phyloP scores from a whole-genome alignment of 305 asterid genomes.

The Fraxinus angustifolia region DNA sequence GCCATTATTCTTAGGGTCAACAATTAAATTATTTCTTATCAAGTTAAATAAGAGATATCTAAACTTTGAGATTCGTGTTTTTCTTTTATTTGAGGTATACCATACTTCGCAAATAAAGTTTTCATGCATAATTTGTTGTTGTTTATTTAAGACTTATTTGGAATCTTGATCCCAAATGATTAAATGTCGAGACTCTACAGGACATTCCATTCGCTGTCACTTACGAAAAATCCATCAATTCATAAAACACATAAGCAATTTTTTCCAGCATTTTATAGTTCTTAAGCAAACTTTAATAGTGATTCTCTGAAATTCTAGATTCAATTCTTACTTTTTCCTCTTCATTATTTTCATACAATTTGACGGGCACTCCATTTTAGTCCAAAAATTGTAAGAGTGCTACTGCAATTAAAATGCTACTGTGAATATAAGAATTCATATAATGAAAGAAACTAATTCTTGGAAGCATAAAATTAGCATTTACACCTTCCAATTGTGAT shows the following conservation, averaged over 20 bases:
- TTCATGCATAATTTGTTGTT: background rate
- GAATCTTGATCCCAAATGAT: constrained; percentile 2
- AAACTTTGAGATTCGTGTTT: background rate
- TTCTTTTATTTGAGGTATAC: constrained; percentile 7
- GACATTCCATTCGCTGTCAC: background rate
- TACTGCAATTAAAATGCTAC: constrained; percentile 7
- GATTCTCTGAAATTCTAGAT: background rate
- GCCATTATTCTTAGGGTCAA: background rate
- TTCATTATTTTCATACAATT: background rate
- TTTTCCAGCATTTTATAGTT: background rate
- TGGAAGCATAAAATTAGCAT: constrained; percentile 22
- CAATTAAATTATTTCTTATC: background rate
- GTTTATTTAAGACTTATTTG: background rate
- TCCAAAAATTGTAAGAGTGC: constrained; percentile 9
- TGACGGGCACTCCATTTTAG: background rate
- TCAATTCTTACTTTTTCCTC: background rate
- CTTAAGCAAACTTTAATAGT: background rate
- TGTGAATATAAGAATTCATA: constrained; percentile 9
- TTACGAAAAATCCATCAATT: background rate
- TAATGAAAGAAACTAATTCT: constrained; percentile 13
- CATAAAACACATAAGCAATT: background rate
- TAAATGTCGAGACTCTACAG: background rate
- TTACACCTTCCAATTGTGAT: constrained; percentile 82
- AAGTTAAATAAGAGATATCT: constrained; percentile 4
- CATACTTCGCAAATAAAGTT: background rate